These are phyloP conservation scores for Ophiostoma quercus DNA, from an alignment of 2,329 filamentous ascomycete genomes.

Conservation along the genomic window DNA sequence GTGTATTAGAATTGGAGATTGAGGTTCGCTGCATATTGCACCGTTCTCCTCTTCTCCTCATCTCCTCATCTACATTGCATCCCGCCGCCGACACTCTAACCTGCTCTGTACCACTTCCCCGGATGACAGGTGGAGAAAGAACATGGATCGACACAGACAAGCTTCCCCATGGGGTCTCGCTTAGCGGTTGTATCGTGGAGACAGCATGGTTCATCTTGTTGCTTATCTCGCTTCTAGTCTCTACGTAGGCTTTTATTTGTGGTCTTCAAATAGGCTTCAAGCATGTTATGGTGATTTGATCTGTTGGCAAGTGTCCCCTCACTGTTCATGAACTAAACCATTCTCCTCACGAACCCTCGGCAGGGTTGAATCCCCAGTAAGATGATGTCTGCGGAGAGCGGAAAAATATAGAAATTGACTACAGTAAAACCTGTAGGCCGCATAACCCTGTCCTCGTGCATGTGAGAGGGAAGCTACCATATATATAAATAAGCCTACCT, in stretches of 20 bases:
- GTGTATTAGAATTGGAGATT: not conserved
- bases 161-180: conserved; percentile 7
- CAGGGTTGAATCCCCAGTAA: not conserved
- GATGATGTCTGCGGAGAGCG: not conserved
- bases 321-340: not conserved
- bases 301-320: not conserved
- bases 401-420: not conserved
- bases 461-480: not conserved
- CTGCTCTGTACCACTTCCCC: not conserved
- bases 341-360: not conserved
- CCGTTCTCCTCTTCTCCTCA: not conserved
- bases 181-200: not conserved
- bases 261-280: not conserved
- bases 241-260: not conserved
- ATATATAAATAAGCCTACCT: not conserved
- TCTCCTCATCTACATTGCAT: not conserved
- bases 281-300: not conserved
- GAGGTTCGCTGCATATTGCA: not conserved
- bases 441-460: not conserved
- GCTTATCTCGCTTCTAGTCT: not conserved
- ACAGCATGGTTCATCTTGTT: not conserved
- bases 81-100: too few relatives aligned
- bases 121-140: not conserved
- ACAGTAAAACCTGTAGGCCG: not conserved
- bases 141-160: not conserved